A percentile compares a stretch with the other conserved stretches of the same genome.
Evolutionary conservation across 2,329 filamentous ascomycete species (phyloP).

Genomic region (Fusarium sp.): DNA sequence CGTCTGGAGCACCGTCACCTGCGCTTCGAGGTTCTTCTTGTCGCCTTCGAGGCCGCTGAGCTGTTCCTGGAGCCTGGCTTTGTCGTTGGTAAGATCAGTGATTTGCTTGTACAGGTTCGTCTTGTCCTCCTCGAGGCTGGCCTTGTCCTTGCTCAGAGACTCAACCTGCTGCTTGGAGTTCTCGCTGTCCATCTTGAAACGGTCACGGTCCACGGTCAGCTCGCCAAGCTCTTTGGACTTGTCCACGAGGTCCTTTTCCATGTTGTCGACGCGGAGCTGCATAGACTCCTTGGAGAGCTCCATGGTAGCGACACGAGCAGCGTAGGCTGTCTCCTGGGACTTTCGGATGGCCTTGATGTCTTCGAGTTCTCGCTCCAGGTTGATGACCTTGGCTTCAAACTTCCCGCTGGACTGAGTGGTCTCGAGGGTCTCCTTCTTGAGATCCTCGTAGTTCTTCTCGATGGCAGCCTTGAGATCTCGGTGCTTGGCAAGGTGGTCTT

Average conservation of each 20-base stretch:
- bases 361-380: slow-evolving; percentile 43
- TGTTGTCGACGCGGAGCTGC: slow-evolving; percentile 40
- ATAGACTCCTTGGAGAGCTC: slow-evolving; percentile 46
- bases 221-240: slow-evolving; percentile 41
- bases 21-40: slow-evolving; percentile 38
- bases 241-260: slow-evolving; percentile 41
- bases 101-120: slow-evolving; percentile 35
- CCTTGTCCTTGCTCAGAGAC: slow-evolving; percentile 35
- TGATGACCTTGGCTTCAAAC: slow-evolving; percentile 43
- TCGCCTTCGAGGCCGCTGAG: slow-evolving; percentile 38
- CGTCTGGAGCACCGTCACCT: slow-evolving; percentile 34
- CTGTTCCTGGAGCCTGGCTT: slow-evolving; percentile 32
- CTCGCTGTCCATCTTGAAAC: slow-evolving; percentile 35
- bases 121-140: slow-evolving; percentile 41
- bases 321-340: slow-evolving; percentile 43
- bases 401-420: slow-evolving; percentile 20
- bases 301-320: slow-evolving; percentile 41
- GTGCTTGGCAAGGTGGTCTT: slow-evolving; percentile 42
- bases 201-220: slow-evolving; percentile 41
- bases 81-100: slow-evolving; percentile 31
- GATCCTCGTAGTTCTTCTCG: slow-evolving; percentile 43
- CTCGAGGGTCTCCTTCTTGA: slow-evolving; percentile 40
- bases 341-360: slow-evolving; percentile 43
- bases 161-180: slow-evolving; percentile 37
- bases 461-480: slow-evolving; percentile 43